Evolutionary conservation across 345 rosid genomes (phyloP).

Genomic region (Viola odorata): DNA sequence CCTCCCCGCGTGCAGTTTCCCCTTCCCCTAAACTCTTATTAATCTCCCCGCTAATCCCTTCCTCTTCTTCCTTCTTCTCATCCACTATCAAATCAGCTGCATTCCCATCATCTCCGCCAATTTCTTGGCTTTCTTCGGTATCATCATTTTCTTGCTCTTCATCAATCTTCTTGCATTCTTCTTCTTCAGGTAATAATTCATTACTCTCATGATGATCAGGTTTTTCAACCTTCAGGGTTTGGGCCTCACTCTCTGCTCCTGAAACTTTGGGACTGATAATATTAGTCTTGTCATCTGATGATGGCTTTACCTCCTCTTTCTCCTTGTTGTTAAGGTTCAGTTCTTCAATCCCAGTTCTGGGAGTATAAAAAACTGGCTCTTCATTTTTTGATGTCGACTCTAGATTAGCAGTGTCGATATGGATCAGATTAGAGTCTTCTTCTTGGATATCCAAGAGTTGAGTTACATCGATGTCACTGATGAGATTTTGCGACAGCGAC

Average conservation of each 20-base stretch:
- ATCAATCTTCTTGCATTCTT: slow-evolving; percentile 1
- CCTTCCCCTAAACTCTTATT: neutral
- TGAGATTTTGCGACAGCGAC: slow-evolving; percentile 4
- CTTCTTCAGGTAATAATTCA: slow-evolving; percentile 5
- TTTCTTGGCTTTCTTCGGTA: neutral
- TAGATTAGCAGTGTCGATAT: slow-evolving; percentile 1
- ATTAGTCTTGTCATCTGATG: no score
- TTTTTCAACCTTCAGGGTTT: slow-evolving; percentile 5
- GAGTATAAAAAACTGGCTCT: no score
- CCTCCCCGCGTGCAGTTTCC: neutral
- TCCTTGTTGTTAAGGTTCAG: slow-evolving; percentile 14
- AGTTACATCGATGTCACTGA: slow-evolving; percentile 10
- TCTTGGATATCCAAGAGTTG: slow-evolving; percentile 14
- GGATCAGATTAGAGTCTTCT: slow-evolving; percentile 13
- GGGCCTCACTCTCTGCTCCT: slow-evolving; percentile 21
- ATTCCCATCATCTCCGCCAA: neutral
- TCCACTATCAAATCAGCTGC: slow-evolving; percentile 2
- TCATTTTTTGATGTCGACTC: no score
- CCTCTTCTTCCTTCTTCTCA: slow-evolving; percentile 3
- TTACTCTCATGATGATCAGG: neutral
- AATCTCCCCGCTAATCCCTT: no score
- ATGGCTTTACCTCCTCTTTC: slow-evolving; percentile 20
- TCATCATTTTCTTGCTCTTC: neutral
- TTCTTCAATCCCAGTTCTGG: neutral
- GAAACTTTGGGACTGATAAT: slow-evolving; percentile 7